phyloP scores from a whole-genome alignment of 2,329 filamentous ascomycete species.

The Neofusicoccum parvum region DNA sequence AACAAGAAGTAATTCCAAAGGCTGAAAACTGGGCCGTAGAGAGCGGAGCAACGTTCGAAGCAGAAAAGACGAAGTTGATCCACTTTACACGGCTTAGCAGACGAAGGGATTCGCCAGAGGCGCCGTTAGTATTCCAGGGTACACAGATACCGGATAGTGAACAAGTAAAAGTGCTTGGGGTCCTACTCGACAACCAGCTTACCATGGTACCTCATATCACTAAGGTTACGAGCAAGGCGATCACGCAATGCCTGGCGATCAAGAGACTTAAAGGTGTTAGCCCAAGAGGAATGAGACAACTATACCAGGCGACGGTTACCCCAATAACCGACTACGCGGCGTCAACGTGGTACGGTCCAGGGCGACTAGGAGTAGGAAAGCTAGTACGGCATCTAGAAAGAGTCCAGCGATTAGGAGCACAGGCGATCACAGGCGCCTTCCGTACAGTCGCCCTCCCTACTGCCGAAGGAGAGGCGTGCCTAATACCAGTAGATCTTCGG shows the following conservation, averaged over 20 bases:
- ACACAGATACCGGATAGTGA: too few relatives aligned
- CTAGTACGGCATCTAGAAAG: slow-evolving; percentile 3
- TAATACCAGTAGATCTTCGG: neutral
- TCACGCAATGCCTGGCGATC: neutral
- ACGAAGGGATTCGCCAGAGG: too few relatives aligned
- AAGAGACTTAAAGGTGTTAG: slow-evolving; percentile 1
- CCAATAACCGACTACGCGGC: slow-evolving; percentile 2
- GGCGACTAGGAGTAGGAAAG: neutral
- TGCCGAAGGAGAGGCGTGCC: slow-evolving; percentile 8
- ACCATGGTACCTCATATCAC: too few relatives aligned
- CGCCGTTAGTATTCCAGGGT: too few relatives aligned
- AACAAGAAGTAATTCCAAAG: too few relatives aligned
- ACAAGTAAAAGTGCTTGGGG: too few relatives aligned
- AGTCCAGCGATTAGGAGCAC: neutral
- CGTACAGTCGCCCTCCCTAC: neutral
- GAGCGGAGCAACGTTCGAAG: too few relatives aligned
- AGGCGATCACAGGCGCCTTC: neutral
- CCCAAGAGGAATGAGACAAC: slow-evolving; percentile 6
- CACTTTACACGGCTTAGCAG: too few relatives aligned
- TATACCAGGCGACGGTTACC: neutral
- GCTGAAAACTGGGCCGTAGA: too few relatives aligned
- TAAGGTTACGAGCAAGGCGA: neutral
- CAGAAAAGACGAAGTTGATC: too few relatives aligned
- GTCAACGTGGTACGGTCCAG: neutral
- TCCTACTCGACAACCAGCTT: too few relatives aligned